Evolutionary conservation across 2,329 filamentous ascomycete species (phyloP).

Genomic region (Fusarium cyanostomum): DNA sequence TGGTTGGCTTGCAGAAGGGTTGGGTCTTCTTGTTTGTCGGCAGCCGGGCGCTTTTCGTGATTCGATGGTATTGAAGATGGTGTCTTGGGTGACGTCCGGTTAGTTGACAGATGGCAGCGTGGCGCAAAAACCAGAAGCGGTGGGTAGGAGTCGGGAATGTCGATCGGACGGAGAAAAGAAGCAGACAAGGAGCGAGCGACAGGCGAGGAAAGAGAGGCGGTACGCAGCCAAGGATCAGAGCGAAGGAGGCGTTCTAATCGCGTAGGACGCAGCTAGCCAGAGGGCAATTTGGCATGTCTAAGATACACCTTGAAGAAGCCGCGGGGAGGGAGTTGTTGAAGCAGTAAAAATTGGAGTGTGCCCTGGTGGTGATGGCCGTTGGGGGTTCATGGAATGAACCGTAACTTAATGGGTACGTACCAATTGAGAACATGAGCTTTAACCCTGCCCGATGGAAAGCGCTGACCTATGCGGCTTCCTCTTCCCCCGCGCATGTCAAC

Average conservation of each 20-base stretch:
- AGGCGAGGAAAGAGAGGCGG: constrained; percentile 11
- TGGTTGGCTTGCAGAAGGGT: constrained; percentile 16
- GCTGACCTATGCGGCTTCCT: constrained; percentile 15
- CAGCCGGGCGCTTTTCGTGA: constrained; percentile 19
- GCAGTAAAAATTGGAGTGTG: constrained; percentile 11
- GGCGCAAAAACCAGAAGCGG: constrained; percentile 30
- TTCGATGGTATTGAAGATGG: constrained; percentile 29
- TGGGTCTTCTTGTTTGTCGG: constrained; percentile 23
- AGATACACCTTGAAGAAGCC: constrained; percentile 1
- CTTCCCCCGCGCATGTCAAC: background rate
- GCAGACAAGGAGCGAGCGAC: constrained; percentile 27
- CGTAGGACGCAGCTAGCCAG: constrained; percentile 19
- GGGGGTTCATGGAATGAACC: constrained; percentile 17
- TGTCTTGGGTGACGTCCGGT: constrained; percentile 25
- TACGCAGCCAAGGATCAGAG: constrained; percentile 2
- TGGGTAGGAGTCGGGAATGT: constrained; percentile 19
- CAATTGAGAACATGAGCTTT: constrained; percentile 24
- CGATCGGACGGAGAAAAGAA: constrained; percentile 30
- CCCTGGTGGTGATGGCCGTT: constrained; percentile 32
- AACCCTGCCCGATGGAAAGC: constrained; percentile 10
- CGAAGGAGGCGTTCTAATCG: constrained; percentile 11
- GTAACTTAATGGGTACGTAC: constrained; percentile 26
- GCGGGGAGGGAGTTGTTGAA: constrained; percentile 12
- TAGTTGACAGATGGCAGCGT: constrained; percentile 32
- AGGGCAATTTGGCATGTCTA: constrained; percentile 22